Evolutionary conservation across 768 basidiomycete genomes (phyloP).

Genomic region (Trametes cingulata): DNA sequence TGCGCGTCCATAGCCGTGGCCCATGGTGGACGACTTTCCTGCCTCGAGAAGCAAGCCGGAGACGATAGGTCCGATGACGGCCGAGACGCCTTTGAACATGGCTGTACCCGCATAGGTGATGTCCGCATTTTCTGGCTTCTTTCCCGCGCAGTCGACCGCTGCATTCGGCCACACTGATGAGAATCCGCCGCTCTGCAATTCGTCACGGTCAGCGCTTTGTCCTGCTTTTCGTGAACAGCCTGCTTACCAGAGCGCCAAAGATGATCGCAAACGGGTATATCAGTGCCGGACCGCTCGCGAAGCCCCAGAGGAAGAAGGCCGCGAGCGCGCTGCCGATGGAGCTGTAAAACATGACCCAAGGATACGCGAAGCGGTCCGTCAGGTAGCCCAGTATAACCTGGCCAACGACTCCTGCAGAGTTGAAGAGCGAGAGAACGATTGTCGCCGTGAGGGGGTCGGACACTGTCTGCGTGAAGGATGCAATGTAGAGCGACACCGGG

Average conservation of each 20-base stretch:
- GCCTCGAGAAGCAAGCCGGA: conserved; percentile 26
- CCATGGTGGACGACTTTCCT: conserved; percentile 13
- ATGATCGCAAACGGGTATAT: conserved; percentile 27
- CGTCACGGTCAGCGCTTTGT: neutral
- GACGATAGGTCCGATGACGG: conserved; percentile 27
- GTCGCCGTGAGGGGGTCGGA: conserved; percentile 26
- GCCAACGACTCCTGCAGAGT: conserved; percentile 25
- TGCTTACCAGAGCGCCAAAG: conserved; percentile 27
- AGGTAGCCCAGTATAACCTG: conserved; percentile 27
- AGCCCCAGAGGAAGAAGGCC: conserved; percentile 28
- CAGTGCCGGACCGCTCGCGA: conserved; percentile 23
- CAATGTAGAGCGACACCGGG: conserved; percentile 30
- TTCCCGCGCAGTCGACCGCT: conserved; percentile 21
- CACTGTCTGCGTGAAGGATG: conserved; percentile 25
- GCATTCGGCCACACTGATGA: conserved; percentile 23
- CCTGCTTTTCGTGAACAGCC: neutral
- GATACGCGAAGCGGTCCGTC: conserved; percentile 27
- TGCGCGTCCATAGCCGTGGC: conserved; percentile 16
- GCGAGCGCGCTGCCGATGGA: conserved; percentile 22
- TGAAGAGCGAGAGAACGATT: conserved; percentile 29
- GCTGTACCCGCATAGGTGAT: conserved; percentile 20
- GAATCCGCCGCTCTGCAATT: conserved; percentile 25
- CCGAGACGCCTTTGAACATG: conserved; percentile 25
- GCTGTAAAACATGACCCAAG: conserved; percentile 24
- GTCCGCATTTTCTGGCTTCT: conserved; percentile 22